These are phyloP conservation scores for Pestalotiopsis sp. DNA, from an alignment of 2,329 filamentous ascomycete genomes.

Conservation along the genomic window DNA sequence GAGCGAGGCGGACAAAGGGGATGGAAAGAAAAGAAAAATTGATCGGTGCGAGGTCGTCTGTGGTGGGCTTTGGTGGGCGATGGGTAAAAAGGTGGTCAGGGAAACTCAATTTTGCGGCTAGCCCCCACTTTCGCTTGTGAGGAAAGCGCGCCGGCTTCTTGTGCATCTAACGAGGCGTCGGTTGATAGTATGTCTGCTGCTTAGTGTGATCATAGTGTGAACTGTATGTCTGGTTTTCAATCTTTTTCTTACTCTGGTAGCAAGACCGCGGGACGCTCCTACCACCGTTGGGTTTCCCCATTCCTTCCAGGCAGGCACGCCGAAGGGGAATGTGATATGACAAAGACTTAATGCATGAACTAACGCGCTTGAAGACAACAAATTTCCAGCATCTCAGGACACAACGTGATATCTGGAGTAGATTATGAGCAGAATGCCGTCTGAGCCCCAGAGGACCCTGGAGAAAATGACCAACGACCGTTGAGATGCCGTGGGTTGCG, in stretches of 20 bases:
- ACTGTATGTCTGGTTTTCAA: not conserved
- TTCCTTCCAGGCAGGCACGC: not conserved
- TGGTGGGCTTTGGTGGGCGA: not conserved
- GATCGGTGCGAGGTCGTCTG: not conserved
- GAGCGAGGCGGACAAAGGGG: not conserved
- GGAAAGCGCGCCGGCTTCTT: not conserved
- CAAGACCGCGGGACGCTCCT: not conserved
- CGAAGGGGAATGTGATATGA: not conserved
- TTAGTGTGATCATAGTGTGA: not conserved
- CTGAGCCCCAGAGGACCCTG: not conserved
- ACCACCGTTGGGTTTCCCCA: not conserved
- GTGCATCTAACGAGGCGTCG: not conserved
- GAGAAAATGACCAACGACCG: conserved; percentile 1
- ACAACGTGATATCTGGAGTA: not conserved
- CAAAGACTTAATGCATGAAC: not conserved
- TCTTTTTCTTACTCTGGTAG: not conserved
- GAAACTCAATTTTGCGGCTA: not conserved
- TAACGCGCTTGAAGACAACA: not conserved
- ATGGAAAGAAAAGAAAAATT: not conserved
- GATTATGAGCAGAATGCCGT: not conserved
- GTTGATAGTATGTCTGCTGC: not conserved
- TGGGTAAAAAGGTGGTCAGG: not conserved
- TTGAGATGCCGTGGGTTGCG: conserved; percentile 6
- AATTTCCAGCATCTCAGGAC: not conserved
- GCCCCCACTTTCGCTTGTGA: not conserved